phyloP scores from a whole-genome alignment of 768 basidiomycete genomes.

The Termitomyces sp. region DNA sequence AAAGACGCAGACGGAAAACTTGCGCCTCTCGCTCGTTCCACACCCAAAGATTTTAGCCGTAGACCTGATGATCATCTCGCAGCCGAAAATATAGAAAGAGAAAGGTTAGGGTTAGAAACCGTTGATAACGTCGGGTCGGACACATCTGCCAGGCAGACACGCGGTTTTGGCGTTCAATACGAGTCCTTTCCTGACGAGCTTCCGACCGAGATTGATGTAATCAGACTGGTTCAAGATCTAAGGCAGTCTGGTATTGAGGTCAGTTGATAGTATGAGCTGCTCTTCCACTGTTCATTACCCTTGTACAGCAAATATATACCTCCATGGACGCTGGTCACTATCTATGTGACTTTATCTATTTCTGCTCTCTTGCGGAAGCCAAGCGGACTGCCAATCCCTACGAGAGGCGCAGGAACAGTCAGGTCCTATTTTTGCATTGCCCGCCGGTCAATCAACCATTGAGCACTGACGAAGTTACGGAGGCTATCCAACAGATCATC shows the following conservation, averaged over 20 bases:
- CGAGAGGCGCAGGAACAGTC: slow-evolving; percentile 35
- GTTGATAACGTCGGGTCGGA: slow-evolving; percentile 27
- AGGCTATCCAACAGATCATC: slow-evolving; percentile 56
- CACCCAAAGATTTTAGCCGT: slow-evolving; percentile 35
- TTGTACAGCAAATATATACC: slow-evolving; percentile 54
- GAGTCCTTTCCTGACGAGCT: slow-evolving; percentile 52
- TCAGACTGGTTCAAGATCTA: slow-evolving; percentile 48
- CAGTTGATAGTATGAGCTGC: slow-evolving; percentile 11
- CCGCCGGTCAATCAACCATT: slow-evolving; percentile 63
- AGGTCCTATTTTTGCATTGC: slow-evolving; percentile 68
- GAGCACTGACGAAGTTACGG: slow-evolving; percentile 60
- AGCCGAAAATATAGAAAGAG: slow-evolving; percentile 31
- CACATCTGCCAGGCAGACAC: slow-evolving; percentile 28
- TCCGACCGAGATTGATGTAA: slow-evolving; percentile 54
- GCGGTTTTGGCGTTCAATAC: slow-evolving; percentile 44
- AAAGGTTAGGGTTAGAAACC: slow-evolving; percentile 32
- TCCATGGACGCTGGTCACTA: slow-evolving; percentile 77
- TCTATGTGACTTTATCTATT: slow-evolving; percentile 73
- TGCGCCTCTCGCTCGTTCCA: slow-evolving; percentile 42
- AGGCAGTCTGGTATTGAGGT: slow-evolving; percentile 47
- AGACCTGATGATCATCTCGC: slow-evolving; percentile 27
- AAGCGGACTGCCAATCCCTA: slow-evolving; percentile 41
- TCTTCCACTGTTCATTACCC: not conserved
- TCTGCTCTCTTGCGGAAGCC: slow-evolving; percentile 68
- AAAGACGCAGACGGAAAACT: slow-evolving; percentile 56